These are phyloP conservation scores for Xylaria sp. DNA, from an alignment of 2,329 filamentous ascomycete species.

Conservation along the genomic window DNA sequence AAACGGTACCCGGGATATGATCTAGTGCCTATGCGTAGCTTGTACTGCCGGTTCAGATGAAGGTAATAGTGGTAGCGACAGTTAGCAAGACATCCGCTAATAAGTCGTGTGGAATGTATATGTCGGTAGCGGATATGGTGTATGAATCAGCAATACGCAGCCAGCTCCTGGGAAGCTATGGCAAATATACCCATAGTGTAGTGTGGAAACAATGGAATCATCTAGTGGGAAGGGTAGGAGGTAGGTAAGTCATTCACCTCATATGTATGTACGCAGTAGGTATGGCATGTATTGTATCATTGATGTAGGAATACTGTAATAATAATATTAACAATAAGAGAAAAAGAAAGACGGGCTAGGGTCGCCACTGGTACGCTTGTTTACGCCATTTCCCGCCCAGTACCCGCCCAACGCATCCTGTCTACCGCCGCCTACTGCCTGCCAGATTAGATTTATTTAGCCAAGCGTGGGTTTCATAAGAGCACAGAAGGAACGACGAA, in stretches of 20 bases:
- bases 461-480: constrained; percentile 37
- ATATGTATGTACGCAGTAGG: background rate
- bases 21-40: too few species aligned
- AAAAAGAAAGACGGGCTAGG: background rate
- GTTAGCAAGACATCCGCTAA: background rate
- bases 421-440: constrained; percentile 19
- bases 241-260: background rate
- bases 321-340: background rate
- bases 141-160: background rate
- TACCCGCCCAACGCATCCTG: constrained; percentile 12
- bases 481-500: constrained; percentile 36
- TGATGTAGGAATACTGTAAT: constrained; percentile 1
- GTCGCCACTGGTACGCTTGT: constrained; percentile 14
- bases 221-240: background rate
- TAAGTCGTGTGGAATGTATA: too few species aligned
- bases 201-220: background rate
- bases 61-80: background rate
- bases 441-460: constrained; percentile 36
- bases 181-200: background rate
- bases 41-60: background rate
- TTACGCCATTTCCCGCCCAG: constrained; percentile 29
- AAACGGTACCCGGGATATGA: background rate
- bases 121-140: background rate
- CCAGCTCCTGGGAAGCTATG: background rate
- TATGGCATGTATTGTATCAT: too few species aligned